Conservation (phyloP, 305 asterid species). For the Solanum chacoense region DNA sequence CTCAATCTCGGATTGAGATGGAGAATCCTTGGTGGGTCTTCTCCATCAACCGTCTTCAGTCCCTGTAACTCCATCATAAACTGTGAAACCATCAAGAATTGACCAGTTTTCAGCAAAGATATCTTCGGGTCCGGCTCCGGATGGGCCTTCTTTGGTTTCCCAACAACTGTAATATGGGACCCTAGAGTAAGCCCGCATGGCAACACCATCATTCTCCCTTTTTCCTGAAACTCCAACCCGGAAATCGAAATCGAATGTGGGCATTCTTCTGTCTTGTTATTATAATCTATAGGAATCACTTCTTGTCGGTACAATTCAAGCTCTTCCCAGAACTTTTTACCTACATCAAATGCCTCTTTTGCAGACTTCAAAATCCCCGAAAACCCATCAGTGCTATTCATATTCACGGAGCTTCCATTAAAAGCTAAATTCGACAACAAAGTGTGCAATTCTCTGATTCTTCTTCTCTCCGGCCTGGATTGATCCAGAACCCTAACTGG, state of each 20-base stretch:
- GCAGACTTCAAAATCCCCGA: constrained; percentile 49
- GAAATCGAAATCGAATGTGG: constrained; percentile 51
- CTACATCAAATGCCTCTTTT: constrained; percentile 56
- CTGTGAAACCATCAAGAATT: constrained; percentile 83
- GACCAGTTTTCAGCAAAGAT: constrained; percentile 64
- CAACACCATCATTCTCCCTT: constrained; percentile 48
- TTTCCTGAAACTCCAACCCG: constrained; percentile 42
- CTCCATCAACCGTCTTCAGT: constrained; percentile 79
- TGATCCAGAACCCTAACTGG: constrained; percentile 3
- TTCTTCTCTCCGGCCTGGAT: constrained; percentile 33
- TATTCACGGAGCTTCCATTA: constrained; percentile 33
- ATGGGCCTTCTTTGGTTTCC: constrained; percentile 67
- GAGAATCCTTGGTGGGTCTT: constrained; percentile 87
- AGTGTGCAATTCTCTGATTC: constrained; percentile 17
- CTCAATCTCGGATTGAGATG: constrained; percentile 75
- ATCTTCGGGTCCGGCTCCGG: constrained; percentile 66
- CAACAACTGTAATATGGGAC: constrained; percentile 75
- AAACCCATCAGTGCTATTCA: constrained; percentile 26
- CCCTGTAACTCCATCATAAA: constrained; percentile 92
- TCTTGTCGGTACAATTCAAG: constrained; percentile 30
- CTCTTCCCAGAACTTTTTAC: constrained; percentile 63
- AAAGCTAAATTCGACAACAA: constrained; percentile 59
- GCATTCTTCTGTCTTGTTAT: constrained; percentile 35
- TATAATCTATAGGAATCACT: background rate
- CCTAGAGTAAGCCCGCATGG: constrained; percentile 93